phyloP scores from a whole-genome alignment of 2,329 filamentous ascomycete genomes.

The Aspergillus neoniger region DNA sequence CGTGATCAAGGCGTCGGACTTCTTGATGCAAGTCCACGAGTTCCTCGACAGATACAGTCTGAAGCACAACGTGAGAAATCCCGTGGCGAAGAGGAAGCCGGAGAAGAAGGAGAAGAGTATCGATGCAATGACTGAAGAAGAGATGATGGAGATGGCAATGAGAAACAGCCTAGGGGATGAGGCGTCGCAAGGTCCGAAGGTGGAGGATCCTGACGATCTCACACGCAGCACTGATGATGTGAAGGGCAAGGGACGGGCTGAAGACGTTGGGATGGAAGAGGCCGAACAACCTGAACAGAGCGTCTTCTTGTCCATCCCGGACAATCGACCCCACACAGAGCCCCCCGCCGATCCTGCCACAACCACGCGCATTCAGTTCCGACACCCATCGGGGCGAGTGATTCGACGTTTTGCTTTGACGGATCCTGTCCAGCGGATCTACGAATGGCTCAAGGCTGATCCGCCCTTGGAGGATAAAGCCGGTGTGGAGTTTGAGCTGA shows the following conservation, averaged over 20 bases:
- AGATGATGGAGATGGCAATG: conserved; percentile 93
- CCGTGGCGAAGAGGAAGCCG: conserved; percentile 75
- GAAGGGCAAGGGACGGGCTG: conserved; percentile 53
- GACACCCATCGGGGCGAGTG: conserved; percentile 78
- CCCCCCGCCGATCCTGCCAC: conserved; percentile 69
- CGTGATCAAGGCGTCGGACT: conserved; percentile 73
- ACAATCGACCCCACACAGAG: conserved; percentile 72
- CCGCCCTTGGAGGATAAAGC: conserved; percentile 78
- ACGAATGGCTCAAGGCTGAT: conserved; percentile 90
- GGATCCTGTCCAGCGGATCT: conserved; percentile 79
- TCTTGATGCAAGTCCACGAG: conserved; percentile 87
- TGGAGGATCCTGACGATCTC: conserved; percentile 82
- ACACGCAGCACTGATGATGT: conserved; percentile 65
- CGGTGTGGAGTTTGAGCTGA: conserved; percentile 80
- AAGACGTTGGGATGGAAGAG: conserved; percentile 40
- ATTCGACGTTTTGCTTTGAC: conserved; percentile 79
- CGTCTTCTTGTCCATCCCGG: conserved; percentile 71
- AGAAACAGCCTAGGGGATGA: conserved; percentile 75
- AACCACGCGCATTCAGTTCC: conserved; percentile 89
- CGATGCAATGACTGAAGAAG: conserved; percentile 90
- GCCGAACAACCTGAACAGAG: conserved; percentile 39
- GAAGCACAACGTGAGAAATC: conserved; percentile 85
- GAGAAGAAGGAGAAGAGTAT: conserved; percentile 73
- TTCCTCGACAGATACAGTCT: conserved; percentile 97
- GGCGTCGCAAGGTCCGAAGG: conserved; percentile 50